Conservation (phyloP, 208 protist genomes). For the Leishmania mexicana region DNA sequence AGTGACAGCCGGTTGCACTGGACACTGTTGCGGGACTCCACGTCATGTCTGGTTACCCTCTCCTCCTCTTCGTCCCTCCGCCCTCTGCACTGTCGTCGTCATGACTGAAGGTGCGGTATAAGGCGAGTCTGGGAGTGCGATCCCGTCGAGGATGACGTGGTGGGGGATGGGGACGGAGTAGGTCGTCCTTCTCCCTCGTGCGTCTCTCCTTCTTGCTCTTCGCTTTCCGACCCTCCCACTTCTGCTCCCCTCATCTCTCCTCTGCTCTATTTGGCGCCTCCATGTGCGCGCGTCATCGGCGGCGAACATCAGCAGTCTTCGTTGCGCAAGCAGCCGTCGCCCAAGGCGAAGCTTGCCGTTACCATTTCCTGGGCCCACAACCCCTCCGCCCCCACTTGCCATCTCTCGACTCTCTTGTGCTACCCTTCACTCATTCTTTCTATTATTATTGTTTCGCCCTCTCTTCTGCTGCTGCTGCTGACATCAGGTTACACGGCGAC, state of each 20-base stretch:
- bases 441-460: not conserved
- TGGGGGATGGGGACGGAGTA: not conserved
- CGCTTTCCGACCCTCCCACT: not conserved
- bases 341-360: not conserved
- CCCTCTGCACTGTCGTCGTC: not conserved
- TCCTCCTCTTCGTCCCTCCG: not conserved
- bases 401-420: not conserved
- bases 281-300: not conserved
- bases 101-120: not conserved
- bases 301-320: not conserved
- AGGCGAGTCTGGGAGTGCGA: not conserved
- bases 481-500: not conserved
- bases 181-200: not conserved
- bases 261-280: not conserved
- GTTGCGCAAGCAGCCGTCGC: not conserved
- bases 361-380: not conserved
- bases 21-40: not conserved
- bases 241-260: not conserved
- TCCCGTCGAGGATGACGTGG: not conserved
- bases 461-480: not conserved
- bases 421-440: not conserved
- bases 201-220: not conserved
- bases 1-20: not conserved
- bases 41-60: not conserved
- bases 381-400: not conserved